These are phyloP conservation scores for Leishmania guyanensis DNA, from an alignment of 208 protist species.

Conservation along the genomic window DNA sequence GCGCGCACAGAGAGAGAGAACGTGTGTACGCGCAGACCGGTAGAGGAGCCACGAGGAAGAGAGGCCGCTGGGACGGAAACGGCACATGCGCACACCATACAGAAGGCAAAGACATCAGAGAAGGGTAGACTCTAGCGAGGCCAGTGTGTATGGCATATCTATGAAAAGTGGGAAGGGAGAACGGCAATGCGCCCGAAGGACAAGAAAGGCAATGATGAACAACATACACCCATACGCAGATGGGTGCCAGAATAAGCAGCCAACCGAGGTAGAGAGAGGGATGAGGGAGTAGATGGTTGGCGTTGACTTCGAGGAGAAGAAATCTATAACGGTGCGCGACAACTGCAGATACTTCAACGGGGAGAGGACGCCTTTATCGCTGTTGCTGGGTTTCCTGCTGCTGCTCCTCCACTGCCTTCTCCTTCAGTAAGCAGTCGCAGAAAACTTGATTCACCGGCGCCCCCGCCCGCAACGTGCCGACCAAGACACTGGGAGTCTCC, in stretches of 20 bases:
- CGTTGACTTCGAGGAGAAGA: background rate
- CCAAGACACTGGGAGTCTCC: conserved; percentile 37
- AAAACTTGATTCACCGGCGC: conserved; percentile 73
- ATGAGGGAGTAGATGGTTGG: background rate
- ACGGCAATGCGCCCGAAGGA: background rate
- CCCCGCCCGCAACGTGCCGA: conserved; percentile 23
- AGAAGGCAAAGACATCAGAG: background rate
- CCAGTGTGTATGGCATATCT: background rate
- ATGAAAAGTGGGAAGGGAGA: background rate
- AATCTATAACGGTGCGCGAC: background rate
- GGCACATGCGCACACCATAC: background rate
- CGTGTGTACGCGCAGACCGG: background rate
- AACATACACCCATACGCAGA: background rate
- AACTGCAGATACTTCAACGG: background rate
- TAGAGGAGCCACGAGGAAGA: background rate
- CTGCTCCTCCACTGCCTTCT: conserved; percentile 18
- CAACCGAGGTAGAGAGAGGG: background rate
- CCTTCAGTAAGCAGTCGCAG: conserved; percentile 76
- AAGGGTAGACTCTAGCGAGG: background rate
- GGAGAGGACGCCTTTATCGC: background rate
- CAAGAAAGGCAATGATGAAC: background rate
- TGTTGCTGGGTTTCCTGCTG: background rate
- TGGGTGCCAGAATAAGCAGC: background rate
- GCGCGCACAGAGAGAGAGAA: background rate
- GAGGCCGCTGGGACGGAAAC: background rate